Evolutionary conservation across 2,329 filamentous ascomycete species (phyloP), one percentile per base, ranked within the genome.

Genomic region (Polychaeton citri): DNA sequence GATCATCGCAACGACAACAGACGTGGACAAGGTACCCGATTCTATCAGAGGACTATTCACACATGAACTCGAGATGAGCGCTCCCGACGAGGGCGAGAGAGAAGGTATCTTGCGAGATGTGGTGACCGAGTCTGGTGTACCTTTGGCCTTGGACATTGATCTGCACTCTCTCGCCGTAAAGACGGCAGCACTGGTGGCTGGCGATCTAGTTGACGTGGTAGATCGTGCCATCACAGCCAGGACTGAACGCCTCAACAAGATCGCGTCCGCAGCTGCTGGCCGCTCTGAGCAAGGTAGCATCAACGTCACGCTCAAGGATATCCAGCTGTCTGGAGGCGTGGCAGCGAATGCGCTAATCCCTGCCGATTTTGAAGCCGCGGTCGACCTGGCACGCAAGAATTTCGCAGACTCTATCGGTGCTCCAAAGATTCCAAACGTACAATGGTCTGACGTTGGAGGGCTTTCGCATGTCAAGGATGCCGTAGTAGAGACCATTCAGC

Each of bases 331-430:
- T 1, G 90, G 90, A 19, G 90, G 90, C 0, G 72, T 83, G 28
- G 71, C 79, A 7, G 81, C 82, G 4, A 77, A 77, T 19, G 83
- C 81, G 35, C 69, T 98, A 8, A 87, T 78, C 1, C 82, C 82
- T 46, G 67, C 71, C 2, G 90, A 98, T 58, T 88, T 96, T 45
- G 86, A 94, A 37, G 64, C 79, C n/a, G 90, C 90, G 0, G 88
- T 98, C 3, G 88, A 96, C 40, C 85, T 87, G 5, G 90, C 90
- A 1, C 78, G 90, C 37, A 95, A 95, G 69, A 96, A 95, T 60
- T 98, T 98, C 56, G 88, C 90, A 5, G 90, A 96, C 57, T 81
- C 88, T 0, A 98, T 98, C 44, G 90, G 90, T 17, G 90, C 90
- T 4, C 90, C 90, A 2, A 96, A 96, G 69, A 96, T 96, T 43